Base-by-base conservation (phyloP, 805 yeast species). In the Blastobotrys americana region DNA sequence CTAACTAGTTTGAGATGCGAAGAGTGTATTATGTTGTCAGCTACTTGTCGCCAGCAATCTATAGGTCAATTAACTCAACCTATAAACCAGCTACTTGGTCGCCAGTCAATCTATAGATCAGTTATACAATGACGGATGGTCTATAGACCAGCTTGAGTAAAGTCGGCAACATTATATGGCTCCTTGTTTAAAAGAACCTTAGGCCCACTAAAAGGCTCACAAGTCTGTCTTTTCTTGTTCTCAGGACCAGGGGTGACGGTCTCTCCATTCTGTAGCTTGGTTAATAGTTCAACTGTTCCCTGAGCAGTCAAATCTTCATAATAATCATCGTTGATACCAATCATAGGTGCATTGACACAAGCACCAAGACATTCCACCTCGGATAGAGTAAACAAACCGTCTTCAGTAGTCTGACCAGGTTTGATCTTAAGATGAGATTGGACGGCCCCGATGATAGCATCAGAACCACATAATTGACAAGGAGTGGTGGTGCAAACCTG, bases 341-440 rank as follows among this genome's bases (percentile, higher is more conserved):
- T 70, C 86, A 85, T 85, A 43, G 95, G 95, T 5, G 84, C 95
- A 64, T 85, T 85, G 41, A 85, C 88, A 72, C 95, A 85, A 2
- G 95, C 95, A 47, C 95, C 95, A 41, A 84, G 76, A 67, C 95
- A 85, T 68, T 85, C 95, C 51, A 85, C 95, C 65, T 85, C 95
- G 57, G 84, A 85, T 51, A 85, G 68, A 15, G 94, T 83, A 71
- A 85, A 85, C 53, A 80, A 65, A 31, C 78, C 78, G 67, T 86
- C 94, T 10, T 67, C 59, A 25, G 90, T 82, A 42, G 89, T 84
- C 63, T 84, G 79, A 50, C 93, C 93, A 5, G 88, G 85, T 61
- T 77, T 72, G 60, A 83, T 69, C 46, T 75, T 70, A 51, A 85
- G 72, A 55, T 76, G 76, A 34, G 68, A 65, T 58, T 75, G 72